These are phyloP conservation scores for Thielaviopsis punctulata DNA, from an alignment of 2,329 filamentous ascomycete genomes.

Conservation along the genomic window DNA sequence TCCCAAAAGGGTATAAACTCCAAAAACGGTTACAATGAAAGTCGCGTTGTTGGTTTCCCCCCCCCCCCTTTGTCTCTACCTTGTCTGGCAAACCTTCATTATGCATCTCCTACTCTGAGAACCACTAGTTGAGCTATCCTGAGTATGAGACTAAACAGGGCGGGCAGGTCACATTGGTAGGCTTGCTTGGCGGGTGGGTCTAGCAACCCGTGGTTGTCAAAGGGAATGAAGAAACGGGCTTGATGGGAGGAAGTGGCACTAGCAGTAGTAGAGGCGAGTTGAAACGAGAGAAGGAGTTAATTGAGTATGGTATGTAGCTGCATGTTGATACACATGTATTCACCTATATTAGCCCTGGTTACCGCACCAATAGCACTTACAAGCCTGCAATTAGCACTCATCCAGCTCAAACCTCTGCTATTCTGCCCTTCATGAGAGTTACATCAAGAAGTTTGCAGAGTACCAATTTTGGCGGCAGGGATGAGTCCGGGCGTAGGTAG, in stretches of 20 bases:
- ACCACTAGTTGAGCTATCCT: not conserved
- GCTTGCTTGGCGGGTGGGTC: not conserved
- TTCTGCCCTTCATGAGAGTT: not conserved
- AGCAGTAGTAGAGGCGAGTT: not conserved
- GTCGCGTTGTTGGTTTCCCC: not conserved
- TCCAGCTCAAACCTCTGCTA: not conserved
- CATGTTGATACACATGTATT: not conserved
- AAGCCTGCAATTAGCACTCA: not conserved
- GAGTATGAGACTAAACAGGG: not conserved
- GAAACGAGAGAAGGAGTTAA: not conserved
- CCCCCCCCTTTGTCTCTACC: too few species aligned
- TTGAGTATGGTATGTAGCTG: too few species aligned
- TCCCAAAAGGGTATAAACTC: not conserved
- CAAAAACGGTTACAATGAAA: not conserved
- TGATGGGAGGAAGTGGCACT: not conserved
- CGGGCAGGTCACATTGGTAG: not conserved
- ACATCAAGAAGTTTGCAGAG: not conserved
- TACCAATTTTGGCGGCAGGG: not conserved
- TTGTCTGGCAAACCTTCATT: not conserved
- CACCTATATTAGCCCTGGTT: not conserved
- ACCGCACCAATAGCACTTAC: not conserved
- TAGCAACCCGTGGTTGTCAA: not conserved
- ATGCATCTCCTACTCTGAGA: not conserved
- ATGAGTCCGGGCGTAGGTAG: not conserved
- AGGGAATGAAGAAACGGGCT: not conserved